Percentiles rank a stretch among this genome's conserved stretches.
Conservation (phyloP, 2,329 filamentous ascomycete genomes). For the Botrytis squamosa region DNA sequence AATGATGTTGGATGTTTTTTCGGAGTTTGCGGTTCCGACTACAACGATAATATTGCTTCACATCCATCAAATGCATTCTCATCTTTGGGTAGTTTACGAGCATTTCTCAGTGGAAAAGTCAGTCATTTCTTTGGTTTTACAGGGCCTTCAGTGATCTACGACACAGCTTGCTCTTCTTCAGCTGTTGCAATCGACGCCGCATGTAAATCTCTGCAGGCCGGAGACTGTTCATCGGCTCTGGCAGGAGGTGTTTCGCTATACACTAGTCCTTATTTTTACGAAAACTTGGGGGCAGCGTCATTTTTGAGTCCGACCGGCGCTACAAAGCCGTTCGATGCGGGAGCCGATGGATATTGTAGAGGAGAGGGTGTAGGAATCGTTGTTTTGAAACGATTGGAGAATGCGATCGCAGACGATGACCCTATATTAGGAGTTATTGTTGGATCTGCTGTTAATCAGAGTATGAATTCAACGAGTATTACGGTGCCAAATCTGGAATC, state of each 20-base stretch:
- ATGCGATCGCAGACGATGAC: conserved; percentile 55
- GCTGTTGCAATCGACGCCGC: conserved; percentile 40
- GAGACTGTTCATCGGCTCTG: conserved; percentile 17
- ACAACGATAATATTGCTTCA: conserved; percentile 21
- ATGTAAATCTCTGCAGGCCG: conserved; percentile 25
- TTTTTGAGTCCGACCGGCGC: neutral
- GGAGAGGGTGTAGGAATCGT: neutral
- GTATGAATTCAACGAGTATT: conserved; percentile 22
- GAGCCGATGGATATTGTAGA: neutral
- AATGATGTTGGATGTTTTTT: conserved; percentile 25
- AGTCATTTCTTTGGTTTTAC: conserved; percentile 44
- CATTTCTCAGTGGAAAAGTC: conserved; percentile 43
- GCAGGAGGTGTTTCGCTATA: conserved; percentile 3
- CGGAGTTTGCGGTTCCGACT: conserved; percentile 18
- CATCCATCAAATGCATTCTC: conserved; percentile 17
- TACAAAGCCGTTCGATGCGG: neutral
- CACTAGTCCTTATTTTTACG: conserved; percentile 5
- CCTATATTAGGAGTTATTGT: conserved; percentile 56
- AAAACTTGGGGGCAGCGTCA: neutral
- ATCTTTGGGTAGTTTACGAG: conserved; percentile 37
- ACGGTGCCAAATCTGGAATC: conserved; percentile 32
- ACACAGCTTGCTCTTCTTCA: conserved; percentile 43
- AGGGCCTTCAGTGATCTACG: conserved; percentile 40
- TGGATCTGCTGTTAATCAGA: conserved; percentile 49
- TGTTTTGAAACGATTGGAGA: neutral